Evolutionary conservation across 495 filamentous ascomycete species (phyloP), one percentile per base, ranked within the genome.

Genomic region (Chlorociboria aeruginascens): DNA sequence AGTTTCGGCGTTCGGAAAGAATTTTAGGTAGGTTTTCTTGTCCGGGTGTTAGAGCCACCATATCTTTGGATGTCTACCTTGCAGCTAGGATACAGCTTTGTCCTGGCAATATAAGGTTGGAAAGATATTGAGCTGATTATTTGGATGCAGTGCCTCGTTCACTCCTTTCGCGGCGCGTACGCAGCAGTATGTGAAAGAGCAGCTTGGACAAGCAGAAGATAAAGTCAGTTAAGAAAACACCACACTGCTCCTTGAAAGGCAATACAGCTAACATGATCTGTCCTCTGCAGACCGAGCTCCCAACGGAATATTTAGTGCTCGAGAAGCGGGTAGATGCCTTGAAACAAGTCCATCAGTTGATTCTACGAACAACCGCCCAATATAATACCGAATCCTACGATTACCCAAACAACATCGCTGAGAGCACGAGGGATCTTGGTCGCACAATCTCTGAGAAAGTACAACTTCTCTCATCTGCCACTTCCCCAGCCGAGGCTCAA

Each of bases 321-420:
- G 92, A 98, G 80, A 96, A 95, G 74, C 81, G 93, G 53, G 87
- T 98, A 63, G 92, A 98, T 79, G 92, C 92, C 51, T 73, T 98
- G 61, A 97, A 94, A 75, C 82, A 85, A 58, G 90, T 92, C 34
- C 92, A 98, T 63, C 87, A 94, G 70, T 92, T 95, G 73, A 82
- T 98, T 68, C 79, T 98, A 38, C 78, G 85, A 47, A 93, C 96
- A 60, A 96, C 89, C 52, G 89, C 87, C 46, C 90, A 96, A 72
- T 98, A 95, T 70, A 79, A 86, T 28, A 81, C 89, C 67, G 92
- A 98, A 76, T 77, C 89, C 57, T 98, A 98, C 68, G 92, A 98
- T 69, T 98, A 98, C 67, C 92, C 92, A n/a, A 82, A 88, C 66
- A 98, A 98, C 69, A 85, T 96, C 63, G 89, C 89, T 66, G 92